A percentile compares a stretch with the other conserved stretches of the same genome.
Conservation (phyloP, 805 yeast species). For the Saccharomycopsis olivae region DNA sequence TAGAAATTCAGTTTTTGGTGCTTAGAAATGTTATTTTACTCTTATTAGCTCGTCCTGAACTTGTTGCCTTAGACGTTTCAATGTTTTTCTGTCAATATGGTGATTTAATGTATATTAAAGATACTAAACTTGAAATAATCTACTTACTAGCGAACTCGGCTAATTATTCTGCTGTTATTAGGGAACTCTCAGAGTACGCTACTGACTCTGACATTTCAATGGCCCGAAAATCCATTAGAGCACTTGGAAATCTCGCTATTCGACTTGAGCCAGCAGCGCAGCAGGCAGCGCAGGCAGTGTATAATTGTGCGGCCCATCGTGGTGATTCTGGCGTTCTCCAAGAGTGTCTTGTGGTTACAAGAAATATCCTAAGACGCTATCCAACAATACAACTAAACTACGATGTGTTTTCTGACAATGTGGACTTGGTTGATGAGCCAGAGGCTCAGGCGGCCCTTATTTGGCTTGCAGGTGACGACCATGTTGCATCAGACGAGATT, state of each 20-base stretch:
- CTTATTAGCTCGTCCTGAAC: slow-evolving; percentile 51
- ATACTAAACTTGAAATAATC: slow-evolving; percentile 81
- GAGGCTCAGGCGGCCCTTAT: slow-evolving; percentile 69
- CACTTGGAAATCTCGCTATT: slow-evolving; percentile 80
- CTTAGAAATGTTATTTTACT: slow-evolving; percentile 71
- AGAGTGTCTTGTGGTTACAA: slow-evolving; percentile 65
- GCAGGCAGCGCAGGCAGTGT: slow-evolving; percentile 37
- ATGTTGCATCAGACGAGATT: slow-evolving; percentile 19
- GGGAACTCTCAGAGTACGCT: slow-evolving; percentile 77
- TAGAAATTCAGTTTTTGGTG: slow-evolving; percentile 76
- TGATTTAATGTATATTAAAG: slow-evolving; percentile 82
- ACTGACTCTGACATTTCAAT: slow-evolving; percentile 77
- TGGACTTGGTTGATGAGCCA: slow-evolving; percentile 44
- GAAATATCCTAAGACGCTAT: slow-evolving; percentile 69
- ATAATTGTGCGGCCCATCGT: slow-evolving; percentile 20
- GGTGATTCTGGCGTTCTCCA: slow-evolving; percentile 68
- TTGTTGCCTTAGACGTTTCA: slow-evolving; percentile 54
- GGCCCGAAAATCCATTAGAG: slow-evolving; percentile 79
- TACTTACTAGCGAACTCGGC: slow-evolving; percentile 61
- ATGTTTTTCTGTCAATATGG: slow-evolving; percentile 73
- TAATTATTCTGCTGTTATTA: slow-evolving; percentile 49
- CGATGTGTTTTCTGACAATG: not conserved
- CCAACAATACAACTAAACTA: slow-evolving; percentile 34
- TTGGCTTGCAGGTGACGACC: slow-evolving; percentile 79
- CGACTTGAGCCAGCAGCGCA: slow-evolving; percentile 32